Evolutionary conservation across 495 filamentous ascomycete genomes (phyloP).

Genomic region (Clavariopsis aquatica): DNA sequence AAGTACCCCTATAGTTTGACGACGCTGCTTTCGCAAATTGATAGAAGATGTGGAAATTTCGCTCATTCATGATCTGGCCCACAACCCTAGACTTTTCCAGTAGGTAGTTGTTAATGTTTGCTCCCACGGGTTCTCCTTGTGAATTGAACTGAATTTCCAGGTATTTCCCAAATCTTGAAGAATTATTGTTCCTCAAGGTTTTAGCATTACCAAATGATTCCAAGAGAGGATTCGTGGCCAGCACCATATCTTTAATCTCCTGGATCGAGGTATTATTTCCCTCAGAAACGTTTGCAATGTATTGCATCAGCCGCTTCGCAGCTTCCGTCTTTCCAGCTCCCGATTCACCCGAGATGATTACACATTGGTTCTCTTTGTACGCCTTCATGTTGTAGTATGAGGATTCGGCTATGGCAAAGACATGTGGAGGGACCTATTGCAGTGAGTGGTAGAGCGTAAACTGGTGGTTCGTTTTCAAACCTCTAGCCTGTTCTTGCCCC

Average conservation of each 20-base stretch:
- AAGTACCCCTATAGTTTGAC: conserved; percentile 70
- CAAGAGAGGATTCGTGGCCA: conserved; percentile 94
- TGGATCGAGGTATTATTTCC: conserved; percentile 90
- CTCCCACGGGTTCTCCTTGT: conserved; percentile 90
- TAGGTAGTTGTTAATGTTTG: conserved; percentile 97
- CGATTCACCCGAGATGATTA: conserved; percentile 98
- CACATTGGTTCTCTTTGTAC: conserved; percentile 98
- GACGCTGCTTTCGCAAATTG: conserved; percentile 96
- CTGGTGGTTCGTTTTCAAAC: conserved; percentile 40
- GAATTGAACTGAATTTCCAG: conserved; percentile 95
- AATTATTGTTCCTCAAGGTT: conserved; percentile 98
- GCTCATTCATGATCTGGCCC: conserved; percentile 90
- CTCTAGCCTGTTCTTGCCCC: conserved; percentile 95
- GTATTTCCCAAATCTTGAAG: conserved; percentile 97
- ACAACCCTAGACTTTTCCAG: conserved; percentile 95
- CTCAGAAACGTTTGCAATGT: conserved; percentile 95
- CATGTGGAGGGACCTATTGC: conserved; percentile 75
- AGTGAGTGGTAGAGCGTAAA: conserved; percentile 11
- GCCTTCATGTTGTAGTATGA: conserved; percentile 99
- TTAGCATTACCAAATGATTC: conserved; percentile 99
- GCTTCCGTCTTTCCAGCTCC: conserved; percentile 99
- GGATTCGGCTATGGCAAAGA: conserved; percentile 95
- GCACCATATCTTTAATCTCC: conserved; percentile 97
- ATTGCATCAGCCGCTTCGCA: conserved; percentile 98
- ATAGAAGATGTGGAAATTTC: conserved; percentile 99